Conservation (phyloP, 345 rosid species). For the Gossypioides kirkii region DNA sequence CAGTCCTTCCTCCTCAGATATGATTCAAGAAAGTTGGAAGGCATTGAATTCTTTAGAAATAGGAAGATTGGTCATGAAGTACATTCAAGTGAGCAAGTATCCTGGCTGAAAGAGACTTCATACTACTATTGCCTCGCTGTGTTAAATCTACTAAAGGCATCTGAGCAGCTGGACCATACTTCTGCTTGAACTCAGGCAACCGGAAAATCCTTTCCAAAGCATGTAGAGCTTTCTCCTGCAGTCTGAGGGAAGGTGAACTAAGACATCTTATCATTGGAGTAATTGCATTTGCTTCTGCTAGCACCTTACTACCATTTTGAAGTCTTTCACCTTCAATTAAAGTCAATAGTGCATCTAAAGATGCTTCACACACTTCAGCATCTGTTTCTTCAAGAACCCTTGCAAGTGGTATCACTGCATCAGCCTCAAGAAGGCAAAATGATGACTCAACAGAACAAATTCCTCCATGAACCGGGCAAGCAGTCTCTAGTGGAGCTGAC, state of each 20-base stretch:
- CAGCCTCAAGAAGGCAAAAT: conserved; percentile 64
- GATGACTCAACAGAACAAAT: conserved; percentile 51
- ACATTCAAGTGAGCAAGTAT: conserved; percentile 62
- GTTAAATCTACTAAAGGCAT: conserved; percentile 61
- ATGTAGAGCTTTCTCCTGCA: conserved; percentile 54
- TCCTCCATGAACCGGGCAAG: conserved; percentile 52
- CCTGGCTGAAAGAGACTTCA: conserved; percentile 59
- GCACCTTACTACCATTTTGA: conserved; percentile 52
- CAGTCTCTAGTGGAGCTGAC: conserved; percentile 36
- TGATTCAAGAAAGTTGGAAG: neutral
- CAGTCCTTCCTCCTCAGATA: neutral
- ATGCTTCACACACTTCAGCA: conserved; percentile 43
- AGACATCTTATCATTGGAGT: conserved; percentile 41
- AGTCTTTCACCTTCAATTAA: conserved; percentile 49
- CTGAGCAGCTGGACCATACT: conserved; percentile 55
- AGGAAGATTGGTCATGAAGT: conserved; percentile 63
- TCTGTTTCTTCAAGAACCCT: conserved; percentile 44
- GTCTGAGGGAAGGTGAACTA: conserved; percentile 37
- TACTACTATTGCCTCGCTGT: conserved; percentile 49
- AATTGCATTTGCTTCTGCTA: conserved; percentile 50
- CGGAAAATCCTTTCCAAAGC: conserved; percentile 61
- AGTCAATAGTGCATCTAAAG: conserved; percentile 58
- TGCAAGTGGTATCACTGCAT: conserved; percentile 48
- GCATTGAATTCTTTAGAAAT: conserved; percentile 30
- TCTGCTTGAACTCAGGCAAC: conserved; percentile 48